A percentile compares a stretch with the other conserved stretches of the same genome.
These are phyloP conservation scores for Stagonosporopsis cucurbitacearum DNA, from an alignment of 2,329 filamentous ascomycete species.

Conservation along the genomic window DNA sequence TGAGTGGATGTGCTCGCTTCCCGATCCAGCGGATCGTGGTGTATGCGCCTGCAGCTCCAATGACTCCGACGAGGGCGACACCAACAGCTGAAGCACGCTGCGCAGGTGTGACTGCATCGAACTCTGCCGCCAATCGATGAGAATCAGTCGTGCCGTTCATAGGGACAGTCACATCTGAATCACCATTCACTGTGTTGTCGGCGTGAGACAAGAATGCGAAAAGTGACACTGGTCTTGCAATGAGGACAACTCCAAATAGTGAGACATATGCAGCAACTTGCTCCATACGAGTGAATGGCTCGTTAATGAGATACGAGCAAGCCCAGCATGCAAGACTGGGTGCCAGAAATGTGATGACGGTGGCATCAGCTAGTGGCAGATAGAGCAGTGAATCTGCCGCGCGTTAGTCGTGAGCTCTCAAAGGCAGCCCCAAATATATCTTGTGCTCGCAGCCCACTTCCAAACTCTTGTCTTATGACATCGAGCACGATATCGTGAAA, in stretches of 20 bases:
- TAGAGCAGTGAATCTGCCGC: slow-evolving; percentile 70
- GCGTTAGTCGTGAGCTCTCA: slow-evolving; percentile 13
- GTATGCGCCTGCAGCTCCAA: slow-evolving; percentile 76
- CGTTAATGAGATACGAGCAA: slow-evolving; percentile 75
- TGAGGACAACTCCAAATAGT: slow-evolving; percentile 79
- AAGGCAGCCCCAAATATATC: neutral
- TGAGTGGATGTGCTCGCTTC: slow-evolving; percentile 77
- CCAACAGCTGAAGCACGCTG: slow-evolving; percentile 74
- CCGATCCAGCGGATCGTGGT: slow-evolving; percentile 82
- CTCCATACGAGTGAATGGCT: slow-evolving; percentile 79
- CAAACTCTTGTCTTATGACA: neutral
- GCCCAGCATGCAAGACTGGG: slow-evolving; percentile 81
- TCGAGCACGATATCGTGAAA: neutral
- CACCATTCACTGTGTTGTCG: slow-evolving; percentile 24
- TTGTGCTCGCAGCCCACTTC: neutral
- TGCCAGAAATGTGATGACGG: slow-evolving; percentile 85
- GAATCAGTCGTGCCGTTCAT: slow-evolving; percentile 39
- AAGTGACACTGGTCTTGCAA: slow-evolving; percentile 72
- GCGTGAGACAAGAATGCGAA: slow-evolving; percentile 51
- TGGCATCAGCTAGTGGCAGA: slow-evolving; percentile 83
- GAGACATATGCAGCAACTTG: slow-evolving; percentile 78
- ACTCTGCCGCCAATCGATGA: slow-evolving; percentile 43
- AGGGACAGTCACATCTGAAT: slow-evolving; percentile 14
- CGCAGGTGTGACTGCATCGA: slow-evolving; percentile 60
- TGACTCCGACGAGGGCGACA: slow-evolving; percentile 75